phyloP scores from a whole-genome alignment of 805 yeast genomes.

The Yamadazyma kitorensis region DNA sequence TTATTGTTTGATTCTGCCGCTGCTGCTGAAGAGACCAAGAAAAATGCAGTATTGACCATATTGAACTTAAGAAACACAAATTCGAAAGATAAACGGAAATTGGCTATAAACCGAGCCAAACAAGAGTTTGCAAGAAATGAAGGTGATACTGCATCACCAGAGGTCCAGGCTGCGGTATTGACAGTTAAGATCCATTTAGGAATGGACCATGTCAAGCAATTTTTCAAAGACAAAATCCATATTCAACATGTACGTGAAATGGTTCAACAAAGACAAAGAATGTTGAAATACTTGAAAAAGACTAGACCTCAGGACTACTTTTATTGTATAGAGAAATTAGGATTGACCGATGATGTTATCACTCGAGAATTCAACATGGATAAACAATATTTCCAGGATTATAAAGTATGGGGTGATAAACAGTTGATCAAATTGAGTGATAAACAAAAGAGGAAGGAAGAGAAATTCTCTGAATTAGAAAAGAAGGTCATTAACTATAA shows the following conservation, averaged over 20 bases:
- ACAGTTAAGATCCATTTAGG: constrained; percentile 78
- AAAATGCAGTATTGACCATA: constrained; percentile 68
- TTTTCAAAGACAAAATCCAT: constrained; percentile 70
- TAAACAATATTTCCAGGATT: constrained; percentile 74
- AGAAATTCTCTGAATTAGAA: constrained; percentile 30
- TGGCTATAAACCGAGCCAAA: constrained; percentile 63
- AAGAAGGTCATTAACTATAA: constrained; percentile 40
- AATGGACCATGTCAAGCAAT: constrained; percentile 64
- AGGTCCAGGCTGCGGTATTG: constrained; percentile 90
- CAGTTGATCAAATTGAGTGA: constrained; percentile 50
- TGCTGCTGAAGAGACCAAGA: constrained; percentile 50
- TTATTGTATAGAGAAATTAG: constrained; percentile 83
- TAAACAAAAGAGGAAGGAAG: constrained; percentile 29
- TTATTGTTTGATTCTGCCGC: constrained; percentile 26
- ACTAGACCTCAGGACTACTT: constrained; percentile 79
- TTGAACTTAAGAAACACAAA: constrained; percentile 70
- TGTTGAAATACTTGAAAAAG: constrained; percentile 76
- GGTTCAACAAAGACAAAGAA: constrained; percentile 86
- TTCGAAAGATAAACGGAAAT: constrained; percentile 52
- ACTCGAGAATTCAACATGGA: constrained; percentile 79
- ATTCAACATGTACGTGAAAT: constrained; percentile 72
- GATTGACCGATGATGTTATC: constrained; percentile 77
- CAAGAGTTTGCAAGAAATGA: constrained; percentile 77
- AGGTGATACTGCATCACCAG: constrained; percentile 94
- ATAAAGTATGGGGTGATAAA: constrained; percentile 74